phyloP scores from a whole-genome alignment of 345 rosid species.

The Brassica napus region DNA sequence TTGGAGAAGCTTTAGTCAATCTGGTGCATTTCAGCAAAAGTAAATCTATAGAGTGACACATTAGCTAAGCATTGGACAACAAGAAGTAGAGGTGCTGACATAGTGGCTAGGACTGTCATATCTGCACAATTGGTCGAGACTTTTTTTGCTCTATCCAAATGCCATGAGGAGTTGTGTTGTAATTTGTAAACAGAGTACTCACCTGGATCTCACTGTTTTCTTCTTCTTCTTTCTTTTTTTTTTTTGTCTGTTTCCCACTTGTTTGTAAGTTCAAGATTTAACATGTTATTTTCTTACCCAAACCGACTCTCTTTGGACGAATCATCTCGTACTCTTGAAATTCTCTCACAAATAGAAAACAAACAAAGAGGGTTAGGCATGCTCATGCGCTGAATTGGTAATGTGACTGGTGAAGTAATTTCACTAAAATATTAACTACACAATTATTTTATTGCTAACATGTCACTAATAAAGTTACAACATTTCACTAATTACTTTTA shows the following conservation, averaged over 20 bases:
- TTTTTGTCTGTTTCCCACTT: too few relatives aligned
- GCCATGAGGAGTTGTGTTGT: constrained; percentile 84
- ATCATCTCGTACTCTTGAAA: not conserved
- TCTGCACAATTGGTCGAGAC: constrained; percentile 78
- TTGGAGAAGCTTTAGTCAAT: constrained; percentile 62
- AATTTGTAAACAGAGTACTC: constrained; percentile 63
- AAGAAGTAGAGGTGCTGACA: constrained; percentile 86
- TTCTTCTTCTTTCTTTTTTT: too few relatives aligned
- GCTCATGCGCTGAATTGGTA: not conserved
- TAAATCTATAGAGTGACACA: constrained; percentile 80
- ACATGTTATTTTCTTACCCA: not conserved
- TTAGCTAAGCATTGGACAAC: constrained; percentile 99
- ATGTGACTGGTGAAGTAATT: too few relatives aligned
- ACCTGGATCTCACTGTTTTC: constrained; percentile 20
- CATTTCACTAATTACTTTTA: not conserved
- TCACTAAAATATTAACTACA: too few relatives aligned
- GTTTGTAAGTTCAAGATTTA: not conserved
- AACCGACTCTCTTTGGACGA: not conserved
- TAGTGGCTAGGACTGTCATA: constrained; percentile 69
- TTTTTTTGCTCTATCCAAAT: constrained; percentile 94
- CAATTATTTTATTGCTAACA: too few relatives aligned
- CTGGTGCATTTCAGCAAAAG: constrained; percentile 84
- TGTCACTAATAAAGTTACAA: too few relatives aligned
- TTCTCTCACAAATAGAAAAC: not conserved
- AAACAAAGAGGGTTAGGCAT: not conserved